phyloP scores from a whole-genome alignment of 2,329 filamentous ascomycete genomes.

The Exophiala mesophila region DNA sequence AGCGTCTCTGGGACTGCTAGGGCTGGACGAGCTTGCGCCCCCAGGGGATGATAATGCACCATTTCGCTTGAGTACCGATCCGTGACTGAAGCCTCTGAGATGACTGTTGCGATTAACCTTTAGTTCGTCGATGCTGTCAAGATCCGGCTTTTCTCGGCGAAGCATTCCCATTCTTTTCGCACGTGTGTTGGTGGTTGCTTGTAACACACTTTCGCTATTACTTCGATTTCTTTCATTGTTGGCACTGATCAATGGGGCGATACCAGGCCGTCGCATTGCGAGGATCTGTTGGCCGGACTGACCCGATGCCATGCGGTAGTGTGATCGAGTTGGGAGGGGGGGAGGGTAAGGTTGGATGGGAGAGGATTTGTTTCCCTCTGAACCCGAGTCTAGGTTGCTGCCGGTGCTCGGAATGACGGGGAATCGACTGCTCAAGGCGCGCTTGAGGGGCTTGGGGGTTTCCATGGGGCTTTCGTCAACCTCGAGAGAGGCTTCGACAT shows the following conservation, averaged over 20 bases:
- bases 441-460: constrained; percentile 65
- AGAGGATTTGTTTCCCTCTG: constrained; percentile 22
- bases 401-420: constrained; percentile 64
- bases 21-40: constrained; percentile 37
- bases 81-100: constrained; percentile 54
- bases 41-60: constrained; percentile 30
- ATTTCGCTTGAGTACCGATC: constrained; percentile 44
- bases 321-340: constrained; percentile 73
- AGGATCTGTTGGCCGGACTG: constrained; percentile 37
- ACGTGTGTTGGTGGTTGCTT: constrained; percentile 41
- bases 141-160: constrained; percentile 51
- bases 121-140: constrained; percentile 50
- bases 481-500: constrained; percentile 45
- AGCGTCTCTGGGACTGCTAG: constrained; percentile 40
- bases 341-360: constrained; percentile 51
- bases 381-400: constrained; percentile 36
- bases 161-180: constrained; percentile 59
- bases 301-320: constrained; percentile 59
- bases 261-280: constrained; percentile 61
- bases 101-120: constrained; percentile 50
- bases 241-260: constrained; percentile 60
- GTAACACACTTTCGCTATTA: constrained; percentile 57
- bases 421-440: constrained; percentile 52
- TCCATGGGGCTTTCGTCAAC: constrained; percentile 67
- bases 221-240: constrained; percentile 58